Base-by-base conservation (phyloP, 768 basidiomycete species). In the Amanita pseudoporphyria region DNA sequence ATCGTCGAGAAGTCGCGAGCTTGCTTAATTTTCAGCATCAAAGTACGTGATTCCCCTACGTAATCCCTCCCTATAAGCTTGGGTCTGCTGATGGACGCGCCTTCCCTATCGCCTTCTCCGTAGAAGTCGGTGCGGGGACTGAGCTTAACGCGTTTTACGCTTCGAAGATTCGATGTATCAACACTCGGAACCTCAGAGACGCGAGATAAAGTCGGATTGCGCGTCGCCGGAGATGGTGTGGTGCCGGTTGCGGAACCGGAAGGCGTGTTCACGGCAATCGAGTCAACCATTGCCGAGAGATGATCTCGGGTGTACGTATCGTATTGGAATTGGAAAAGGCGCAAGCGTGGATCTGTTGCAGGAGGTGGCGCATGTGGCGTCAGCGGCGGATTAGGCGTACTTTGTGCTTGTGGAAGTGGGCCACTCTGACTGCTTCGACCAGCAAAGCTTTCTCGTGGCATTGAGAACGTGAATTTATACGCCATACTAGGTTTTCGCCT, bases 231-330 rank as follows among this genome's bases (percentile, higher is more conserved):
- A 7, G 74, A 73, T 1, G 69, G 68, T 3, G 65, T 73, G 6
- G 63, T 69, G 1, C 64, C 68, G n/a, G 72, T 67, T 1, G 69
- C 72, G 46, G 74, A 76, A 19, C 70, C 79, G 24, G 86, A 83
- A 0, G 79, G 78, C 0, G 82, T 79, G 54, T 85, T 82, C 35
- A 85, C 70, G n/a, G 90, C 92, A 53, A 97, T 94, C 2, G 91
- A 89, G 56, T 96, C 94, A 2, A 95, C 92, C 67, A 98, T 78
- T 0, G 88, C 91, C 2, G 90, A 91, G 37, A 98, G 78, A 61
- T 96, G 91, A 18, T 95, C 88, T 38, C 92, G 80, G 1, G 95
- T 99, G 60, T 88, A 94, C 0, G 95, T 97, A 64, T 99, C 95
- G 60, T 97, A 98, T 55, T 91, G 83, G 45, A 93, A 87, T 60